A percentile compares a stretch with the other conserved stretches of the same genome.
Evolutionary conservation across 2,329 filamentous ascomycete species (phyloP).

Genomic region (Dactylellina cionopaga): DNA sequence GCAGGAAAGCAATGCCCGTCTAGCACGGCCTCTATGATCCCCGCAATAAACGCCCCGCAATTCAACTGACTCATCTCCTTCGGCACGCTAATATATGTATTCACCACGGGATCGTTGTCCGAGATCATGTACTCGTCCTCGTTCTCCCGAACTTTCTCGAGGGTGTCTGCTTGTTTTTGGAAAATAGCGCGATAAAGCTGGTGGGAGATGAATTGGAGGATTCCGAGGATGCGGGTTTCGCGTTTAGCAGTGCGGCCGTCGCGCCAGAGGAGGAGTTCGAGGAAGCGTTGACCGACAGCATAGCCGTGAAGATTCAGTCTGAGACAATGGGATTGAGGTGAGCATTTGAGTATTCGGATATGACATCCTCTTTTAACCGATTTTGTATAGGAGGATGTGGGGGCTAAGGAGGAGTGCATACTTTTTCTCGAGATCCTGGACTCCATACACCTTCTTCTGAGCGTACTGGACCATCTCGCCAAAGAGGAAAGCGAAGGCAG

Average conservation of each 20-base stretch:
- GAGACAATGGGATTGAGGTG: not conserved
- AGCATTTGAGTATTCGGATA: not conserved
- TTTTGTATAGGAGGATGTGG: not conserved
- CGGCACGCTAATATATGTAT: constrained; percentile 90
- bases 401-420: constrained; percentile 60
- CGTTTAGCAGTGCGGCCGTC: constrained; percentile 76
- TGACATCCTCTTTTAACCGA: too few relatives aligned
- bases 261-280: constrained; percentile 92
- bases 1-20: constrained; percentile 91
- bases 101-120: constrained; percentile 96
- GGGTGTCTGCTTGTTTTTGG: constrained; percentile 84
- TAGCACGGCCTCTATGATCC: constrained; percentile 93
- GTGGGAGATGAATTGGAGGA: constrained; percentile 95
- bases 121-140: constrained; percentile 99
- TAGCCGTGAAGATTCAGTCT: constrained; percentile 93
- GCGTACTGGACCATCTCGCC: constrained; percentile 97
- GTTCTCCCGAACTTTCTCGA: constrained; percentile 86
- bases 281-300: constrained; percentile 89
- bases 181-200: constrained; percentile 93
- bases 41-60: constrained; percentile 93
- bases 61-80: constrained; percentile 97
- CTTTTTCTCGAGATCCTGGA: constrained; percentile 92
- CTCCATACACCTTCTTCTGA: constrained; percentile 86
- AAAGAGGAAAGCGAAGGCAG: constrained; percentile 95
- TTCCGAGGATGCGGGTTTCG: constrained; percentile 85